Percentiles rank a stretch among this genome's conserved stretches.
phyloP scores from a whole-genome alignment of 305 asterid species.

The Stenogyne calaminthoides region DNA sequence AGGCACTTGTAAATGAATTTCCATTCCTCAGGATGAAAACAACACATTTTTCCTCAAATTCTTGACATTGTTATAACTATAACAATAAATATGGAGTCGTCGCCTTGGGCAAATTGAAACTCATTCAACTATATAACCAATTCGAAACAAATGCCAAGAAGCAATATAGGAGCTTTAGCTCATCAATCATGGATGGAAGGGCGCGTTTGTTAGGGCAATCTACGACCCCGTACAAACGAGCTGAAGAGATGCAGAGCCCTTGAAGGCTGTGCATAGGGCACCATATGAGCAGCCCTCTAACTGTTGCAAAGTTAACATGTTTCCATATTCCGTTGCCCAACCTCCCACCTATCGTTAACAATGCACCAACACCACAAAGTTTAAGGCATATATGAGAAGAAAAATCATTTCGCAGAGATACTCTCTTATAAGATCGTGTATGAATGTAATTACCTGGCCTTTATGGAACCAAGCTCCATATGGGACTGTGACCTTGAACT shows the following conservation, averaged over 20 bases:
- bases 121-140: constrained; percentile 17
- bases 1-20: constrained; percentile 14
- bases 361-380: background rate
- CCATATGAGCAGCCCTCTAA: constrained; percentile 94
- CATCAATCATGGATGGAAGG: constrained; percentile 54
- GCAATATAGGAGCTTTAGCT: constrained; percentile 3
- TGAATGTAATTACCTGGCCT: constrained; percentile 57
- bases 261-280: constrained; percentile 85
- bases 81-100: constrained; percentile 24
- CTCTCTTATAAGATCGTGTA: background rate
- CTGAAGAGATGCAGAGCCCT: constrained; percentile 91
- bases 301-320: constrained; percentile 74
- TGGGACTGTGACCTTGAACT: constrained; percentile 70
- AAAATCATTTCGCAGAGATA: background rate
- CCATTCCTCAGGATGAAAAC: constrained; percentile 25
- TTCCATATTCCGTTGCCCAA: constrained; percentile 88
- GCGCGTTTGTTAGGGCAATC: constrained; percentile 76
- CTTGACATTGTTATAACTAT: constrained; percentile 3
- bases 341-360: constrained; percentile 69
- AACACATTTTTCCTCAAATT: constrained; percentile 21
- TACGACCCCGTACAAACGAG: constrained; percentile 57
- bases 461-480: constrained; percentile 94
- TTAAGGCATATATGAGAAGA: background rate
- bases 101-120: constrained; percentile 41
- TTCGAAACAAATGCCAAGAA: constrained; percentile 23